Percentiles rank a stretch among this genome's conserved stretches.
phyloP scores from a whole-genome alignment of 192 early-diverging fungal species.

The Neocallimastix lanati region DNA sequence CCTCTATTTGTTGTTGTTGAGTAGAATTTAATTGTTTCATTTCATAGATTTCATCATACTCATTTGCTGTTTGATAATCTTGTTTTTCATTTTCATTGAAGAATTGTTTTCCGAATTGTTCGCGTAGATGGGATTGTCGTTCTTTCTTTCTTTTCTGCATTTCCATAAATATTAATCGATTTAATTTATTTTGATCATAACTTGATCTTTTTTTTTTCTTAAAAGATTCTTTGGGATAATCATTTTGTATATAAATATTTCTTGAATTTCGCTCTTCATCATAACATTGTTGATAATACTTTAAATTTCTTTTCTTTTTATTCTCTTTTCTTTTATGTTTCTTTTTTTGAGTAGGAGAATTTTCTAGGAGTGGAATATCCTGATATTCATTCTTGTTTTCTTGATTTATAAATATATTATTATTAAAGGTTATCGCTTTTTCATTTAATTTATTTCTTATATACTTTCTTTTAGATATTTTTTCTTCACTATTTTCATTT shows the following conservation, averaged over 20 bases:
- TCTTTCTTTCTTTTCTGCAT: neutral
- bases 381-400: neutral
- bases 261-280: neutral
- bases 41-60: no score
- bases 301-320: neutral
- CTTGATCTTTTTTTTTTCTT: neutral
- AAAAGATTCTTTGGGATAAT: neutral
- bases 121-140: neutral
- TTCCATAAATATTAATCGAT: neutral
- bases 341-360: no score
- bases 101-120: neutral
- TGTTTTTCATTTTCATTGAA: no score
- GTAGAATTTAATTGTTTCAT: no score
- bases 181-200: neutral
- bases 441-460: no score
- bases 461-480: neutral
- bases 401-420: neutral
- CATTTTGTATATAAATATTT: neutral
- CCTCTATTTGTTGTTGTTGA: no score
- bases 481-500: no score
- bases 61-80: no score
- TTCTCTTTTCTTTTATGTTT: neutral
- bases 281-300: neutral
- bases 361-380: neutral
- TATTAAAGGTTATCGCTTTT: neutral